phyloP scores from a whole-genome alignment of 371 early-diverging fungal genomes.

The Rhizopus delemar region DNA sequence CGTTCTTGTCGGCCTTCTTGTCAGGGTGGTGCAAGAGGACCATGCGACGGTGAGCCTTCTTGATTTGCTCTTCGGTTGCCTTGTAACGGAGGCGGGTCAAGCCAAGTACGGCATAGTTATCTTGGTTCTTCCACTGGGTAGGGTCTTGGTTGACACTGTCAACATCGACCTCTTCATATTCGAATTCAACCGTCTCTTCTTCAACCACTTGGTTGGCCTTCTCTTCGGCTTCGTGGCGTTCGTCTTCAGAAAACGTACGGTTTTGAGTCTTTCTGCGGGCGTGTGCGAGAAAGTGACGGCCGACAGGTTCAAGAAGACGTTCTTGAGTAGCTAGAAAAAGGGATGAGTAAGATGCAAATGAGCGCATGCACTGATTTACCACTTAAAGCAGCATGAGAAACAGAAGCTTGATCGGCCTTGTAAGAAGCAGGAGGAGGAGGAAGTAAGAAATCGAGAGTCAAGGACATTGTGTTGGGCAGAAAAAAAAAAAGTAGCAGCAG shows the following conservation, averaged over 20 bases:
- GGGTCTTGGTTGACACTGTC: constrained; percentile 70
- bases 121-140: constrained; percentile 85
- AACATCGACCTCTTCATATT: constrained; percentile 72
- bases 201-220: constrained; percentile 55
- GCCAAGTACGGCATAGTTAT: constrained; percentile 87
- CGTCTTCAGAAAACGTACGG: constrained; percentile 73
- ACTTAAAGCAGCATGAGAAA: constrained; percentile 46
- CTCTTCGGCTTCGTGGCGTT: constrained; percentile 51
- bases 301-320: constrained; percentile 63
- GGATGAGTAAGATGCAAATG: background rate
- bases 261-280: constrained; percentile 70
- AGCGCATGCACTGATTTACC: constrained; percentile 18
- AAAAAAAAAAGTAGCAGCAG: constrained; percentile 1
- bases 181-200: constrained; percentile 67
- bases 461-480: constrained; percentile 30
- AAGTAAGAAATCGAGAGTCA: constrained; percentile 66
- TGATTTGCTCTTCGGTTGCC: constrained; percentile 84
- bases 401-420: constrained; percentile 57
- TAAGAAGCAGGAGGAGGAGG: constrained; percentile 66
- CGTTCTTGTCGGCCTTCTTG: constrained; percentile 86
- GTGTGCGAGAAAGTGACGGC: constrained; percentile 68
- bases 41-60: constrained; percentile 82
- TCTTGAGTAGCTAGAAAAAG: constrained; percentile 39
- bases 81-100: constrained; percentile 77
- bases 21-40: constrained; percentile 89